Evolutionary conservation across 2,329 filamentous ascomycete species (phyloP).

Genomic region (Fusarium sacchari): DNA sequence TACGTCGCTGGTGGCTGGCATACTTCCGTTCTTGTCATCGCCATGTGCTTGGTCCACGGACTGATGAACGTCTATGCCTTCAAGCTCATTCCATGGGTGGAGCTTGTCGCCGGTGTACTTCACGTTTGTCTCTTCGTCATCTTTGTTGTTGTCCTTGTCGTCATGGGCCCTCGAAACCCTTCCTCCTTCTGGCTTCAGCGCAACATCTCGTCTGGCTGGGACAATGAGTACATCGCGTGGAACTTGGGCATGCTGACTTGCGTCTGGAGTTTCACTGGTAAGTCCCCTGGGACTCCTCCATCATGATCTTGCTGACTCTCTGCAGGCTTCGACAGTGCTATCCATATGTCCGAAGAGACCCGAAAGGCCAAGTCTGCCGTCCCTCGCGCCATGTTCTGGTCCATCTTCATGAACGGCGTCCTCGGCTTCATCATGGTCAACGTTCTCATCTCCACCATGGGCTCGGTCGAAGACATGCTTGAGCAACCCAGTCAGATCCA

Average conservation of each 20-base stretch:
- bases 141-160: conserved; percentile 38
- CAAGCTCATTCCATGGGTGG: conserved; percentile 37
- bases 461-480: conserved; percentile 39
- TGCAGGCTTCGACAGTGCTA: conserved; percentile 40
- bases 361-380: conserved; percentile 41
- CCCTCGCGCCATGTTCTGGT: conserved; percentile 43
- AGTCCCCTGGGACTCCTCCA: rapidly evolving
- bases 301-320: neutral
- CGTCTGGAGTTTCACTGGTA: conserved; percentile 43
- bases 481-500: conserved; percentile 37
- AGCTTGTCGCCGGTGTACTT: conserved; percentile 38
- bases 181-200: conserved; percentile 36
- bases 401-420: conserved; percentile 43
- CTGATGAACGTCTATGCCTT: conserved; percentile 39
- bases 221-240: conserved; percentile 39
- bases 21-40: conserved; percentile 38
- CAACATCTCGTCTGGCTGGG: conserved; percentile 38
- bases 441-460: conserved; percentile 41
- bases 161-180: conserved; percentile 38
- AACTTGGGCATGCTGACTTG: conserved; percentile 42
- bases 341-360: conserved; percentile 42
- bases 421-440: conserved; percentile 44
- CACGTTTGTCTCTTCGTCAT: conserved; percentile 40
- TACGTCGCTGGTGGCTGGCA: conserved; percentile 41
- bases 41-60: conserved; percentile 39